A percentile compares a stretch with the other conserved stretches of the same genome.
Evolutionary conservation across 1,284 basidiomycete genomes (phyloP).

Genomic region (Leccinum subfulvum): DNA sequence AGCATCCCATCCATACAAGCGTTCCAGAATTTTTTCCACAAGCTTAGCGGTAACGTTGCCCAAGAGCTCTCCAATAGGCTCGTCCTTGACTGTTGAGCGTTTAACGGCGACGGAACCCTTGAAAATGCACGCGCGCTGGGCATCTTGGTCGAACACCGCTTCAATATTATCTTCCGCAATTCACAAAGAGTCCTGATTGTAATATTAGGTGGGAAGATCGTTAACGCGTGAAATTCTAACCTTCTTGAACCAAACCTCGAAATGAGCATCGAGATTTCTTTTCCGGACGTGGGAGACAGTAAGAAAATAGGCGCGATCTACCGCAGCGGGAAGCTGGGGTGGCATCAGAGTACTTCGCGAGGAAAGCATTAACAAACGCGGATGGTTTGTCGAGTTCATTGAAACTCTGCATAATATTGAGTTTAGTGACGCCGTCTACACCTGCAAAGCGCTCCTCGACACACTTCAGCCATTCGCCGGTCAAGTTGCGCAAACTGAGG

Average conservation of each 20-base stretch:
- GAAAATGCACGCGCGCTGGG: constrained; percentile 95
- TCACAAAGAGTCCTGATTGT: constrained; percentile 88
- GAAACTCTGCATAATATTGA: constrained; percentile 90
- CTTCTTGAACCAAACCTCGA: constrained; percentile 99
- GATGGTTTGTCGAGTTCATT: constrained; percentile 80
- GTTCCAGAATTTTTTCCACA: constrained; percentile 72
- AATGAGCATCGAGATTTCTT: constrained; percentile 92
- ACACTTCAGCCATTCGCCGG: constrained; percentile 95
- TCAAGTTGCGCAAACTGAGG: constrained; percentile 85
- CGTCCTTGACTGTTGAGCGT: constrained; percentile 85
- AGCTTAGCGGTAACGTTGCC: constrained; percentile 84
- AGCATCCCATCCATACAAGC: no score
- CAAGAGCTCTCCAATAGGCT: constrained; percentile 90
- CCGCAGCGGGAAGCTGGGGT: constrained; percentile 86
- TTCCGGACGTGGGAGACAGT: constrained; percentile 93
- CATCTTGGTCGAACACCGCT: constrained; percentile 96
- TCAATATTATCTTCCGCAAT: constrained; percentile 93
- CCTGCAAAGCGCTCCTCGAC: constrained; percentile 98
- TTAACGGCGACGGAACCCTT: constrained; percentile 95
- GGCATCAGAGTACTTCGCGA: constrained; percentile 81
- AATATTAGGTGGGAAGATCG: constrained; percentile 18
- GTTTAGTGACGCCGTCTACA: constrained; percentile 78
- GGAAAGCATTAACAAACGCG: constrained; percentile 80
- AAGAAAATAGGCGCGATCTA: constrained; percentile 95
- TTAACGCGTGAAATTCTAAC: constrained; percentile 38